phyloP scores from a whole-genome alignment of 768 basidiomycete species.

The Leucogyrophana mollusca region DNA sequence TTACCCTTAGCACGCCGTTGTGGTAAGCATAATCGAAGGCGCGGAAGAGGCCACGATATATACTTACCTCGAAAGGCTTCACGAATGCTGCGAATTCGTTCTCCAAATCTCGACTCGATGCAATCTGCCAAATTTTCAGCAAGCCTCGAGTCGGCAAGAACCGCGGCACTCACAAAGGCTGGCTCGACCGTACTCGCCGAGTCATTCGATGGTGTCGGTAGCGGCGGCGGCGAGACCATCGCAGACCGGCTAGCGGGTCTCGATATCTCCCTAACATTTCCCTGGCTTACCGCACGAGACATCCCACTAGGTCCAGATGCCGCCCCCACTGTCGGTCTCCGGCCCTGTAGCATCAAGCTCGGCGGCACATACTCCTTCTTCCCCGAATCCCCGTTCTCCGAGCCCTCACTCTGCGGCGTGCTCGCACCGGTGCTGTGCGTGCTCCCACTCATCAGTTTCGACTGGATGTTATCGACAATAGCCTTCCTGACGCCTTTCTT shows the following conservation, averaged over 20 bases:
- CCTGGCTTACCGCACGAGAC: conserved; percentile 47
- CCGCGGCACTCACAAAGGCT: conserved; percentile 58
- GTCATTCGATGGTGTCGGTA: conserved; percentile 43
- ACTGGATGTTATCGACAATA: conserved; percentile 78
- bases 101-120: conserved; percentile 83
- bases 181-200: conserved; percentile 48
- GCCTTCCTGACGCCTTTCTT: conserved; percentile 86
- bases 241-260: conserved; percentile 66
- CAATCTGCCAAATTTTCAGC: conserved; percentile 56
- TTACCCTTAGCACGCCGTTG: conserved; percentile 60
- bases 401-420: conserved; percentile 53
- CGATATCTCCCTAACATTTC: conserved; percentile 47
- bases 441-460: conserved; percentile 51
- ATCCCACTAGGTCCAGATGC: conserved; percentile 29
- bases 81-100: conserved; percentile 79
- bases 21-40: not conserved
- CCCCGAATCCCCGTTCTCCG: conserved; percentile 52
- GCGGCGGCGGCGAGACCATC: conserved; percentile 36
- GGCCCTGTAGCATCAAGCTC: conserved; percentile 58
- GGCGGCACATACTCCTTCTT: conserved; percentile 73
- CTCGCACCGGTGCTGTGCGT: conserved; percentile 41
- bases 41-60: not conserved
- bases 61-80: conserved; percentile 73
- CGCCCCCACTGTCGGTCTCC: conserved; percentile 44
- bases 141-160: conserved; percentile 5